Evolutionary conservation across 495 filamentous ascomycete genomes (phyloP).

Genomic region (Trypethelium eluteriae): DNA sequence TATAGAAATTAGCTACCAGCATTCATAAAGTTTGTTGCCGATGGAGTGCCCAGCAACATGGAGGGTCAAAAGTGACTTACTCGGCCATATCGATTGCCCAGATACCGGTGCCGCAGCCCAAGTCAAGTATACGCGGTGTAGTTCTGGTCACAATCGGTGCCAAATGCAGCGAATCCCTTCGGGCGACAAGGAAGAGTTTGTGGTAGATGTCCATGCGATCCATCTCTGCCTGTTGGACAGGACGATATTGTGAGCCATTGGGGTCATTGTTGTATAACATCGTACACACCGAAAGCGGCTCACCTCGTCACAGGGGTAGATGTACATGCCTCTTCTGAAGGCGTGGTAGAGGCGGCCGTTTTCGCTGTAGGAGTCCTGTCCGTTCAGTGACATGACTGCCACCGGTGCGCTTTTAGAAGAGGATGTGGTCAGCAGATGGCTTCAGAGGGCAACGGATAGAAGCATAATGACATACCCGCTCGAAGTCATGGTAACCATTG

Average conservation of each 20-base stretch:
- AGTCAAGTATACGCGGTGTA: constrained; percentile 56
- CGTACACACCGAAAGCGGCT: not conserved
- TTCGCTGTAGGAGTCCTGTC: constrained; percentile 37
- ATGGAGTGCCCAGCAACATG: constrained; percentile 7
- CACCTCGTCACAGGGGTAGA: constrained; percentile 58
- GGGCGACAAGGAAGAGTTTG: constrained; percentile 48
- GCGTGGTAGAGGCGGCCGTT: constrained; percentile 52
- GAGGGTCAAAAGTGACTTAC: constrained; percentile 41
- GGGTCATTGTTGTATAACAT: not conserved
- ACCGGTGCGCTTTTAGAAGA: constrained; percentile 2
- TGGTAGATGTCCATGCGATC: constrained; percentile 40
- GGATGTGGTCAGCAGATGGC: constrained; percentile 8
- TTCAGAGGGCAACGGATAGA: constrained; percentile 8
- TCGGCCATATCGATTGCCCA: constrained; percentile 79
- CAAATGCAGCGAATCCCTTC: constrained; percentile 49
- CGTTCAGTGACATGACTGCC: constrained; percentile 11
- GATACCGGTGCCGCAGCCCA: constrained; percentile 81
- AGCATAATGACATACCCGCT: constrained; percentile 32
- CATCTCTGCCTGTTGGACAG: constrained; percentile 32
- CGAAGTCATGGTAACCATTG: constrained; percentile 35
- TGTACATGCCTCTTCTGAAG: constrained; percentile 50
- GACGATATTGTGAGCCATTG: constrained; percentile 12
- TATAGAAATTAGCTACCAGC: constrained; percentile 20
- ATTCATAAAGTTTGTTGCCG: not conserved
- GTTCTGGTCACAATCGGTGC: constrained; percentile 41